These are phyloP conservation scores for Agrocybe pediades DNA, from an alignment of 768 basidiomycete species.

Conservation along the genomic window DNA sequence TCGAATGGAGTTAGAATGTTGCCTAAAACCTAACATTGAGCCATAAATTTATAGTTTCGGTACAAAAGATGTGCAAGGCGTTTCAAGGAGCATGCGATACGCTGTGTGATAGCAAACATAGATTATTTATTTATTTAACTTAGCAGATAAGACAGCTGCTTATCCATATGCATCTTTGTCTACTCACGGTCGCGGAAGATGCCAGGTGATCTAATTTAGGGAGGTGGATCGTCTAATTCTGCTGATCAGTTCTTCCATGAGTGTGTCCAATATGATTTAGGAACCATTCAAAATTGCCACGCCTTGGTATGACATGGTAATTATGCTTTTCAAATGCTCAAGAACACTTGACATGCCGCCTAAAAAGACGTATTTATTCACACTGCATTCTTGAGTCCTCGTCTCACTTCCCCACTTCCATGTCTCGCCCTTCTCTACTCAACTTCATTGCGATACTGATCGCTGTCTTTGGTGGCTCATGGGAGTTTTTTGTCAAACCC, in stretches of 20 bases:
- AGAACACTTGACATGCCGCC: background rate
- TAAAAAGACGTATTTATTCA: background rate
- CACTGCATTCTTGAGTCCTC: background rate
- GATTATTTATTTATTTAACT: slow-evolving; percentile 6
- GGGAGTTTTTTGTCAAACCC: slow-evolving; percentile 50
- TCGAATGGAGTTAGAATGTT: background rate
- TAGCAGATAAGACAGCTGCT: slow-evolving; percentile 15
- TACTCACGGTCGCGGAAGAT: background rate
- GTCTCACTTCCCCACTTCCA: slow-evolving; percentile 1
- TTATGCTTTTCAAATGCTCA: background rate
- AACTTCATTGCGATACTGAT: slow-evolving; percentile 34
- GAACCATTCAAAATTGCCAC: background rate
- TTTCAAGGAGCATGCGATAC: slow-evolving; percentile 4
- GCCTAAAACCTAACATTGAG: background rate
- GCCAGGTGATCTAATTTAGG: background rate
- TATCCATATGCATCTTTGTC: background rate
- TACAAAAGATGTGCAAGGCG: no score
- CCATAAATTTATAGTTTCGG: no score
- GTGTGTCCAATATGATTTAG: background rate
- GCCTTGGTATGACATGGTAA: background rate
- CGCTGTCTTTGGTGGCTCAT: slow-evolving; percentile 44
- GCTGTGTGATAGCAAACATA: slow-evolving; percentile 13
- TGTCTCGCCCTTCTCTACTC: slow-evolving; percentile 12
- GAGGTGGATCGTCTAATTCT: no score
- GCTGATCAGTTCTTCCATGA: background rate